Conservation (phyloP, 768 basidiomycete genomes). For the Coprinopsis marcescibilis region DNA sequence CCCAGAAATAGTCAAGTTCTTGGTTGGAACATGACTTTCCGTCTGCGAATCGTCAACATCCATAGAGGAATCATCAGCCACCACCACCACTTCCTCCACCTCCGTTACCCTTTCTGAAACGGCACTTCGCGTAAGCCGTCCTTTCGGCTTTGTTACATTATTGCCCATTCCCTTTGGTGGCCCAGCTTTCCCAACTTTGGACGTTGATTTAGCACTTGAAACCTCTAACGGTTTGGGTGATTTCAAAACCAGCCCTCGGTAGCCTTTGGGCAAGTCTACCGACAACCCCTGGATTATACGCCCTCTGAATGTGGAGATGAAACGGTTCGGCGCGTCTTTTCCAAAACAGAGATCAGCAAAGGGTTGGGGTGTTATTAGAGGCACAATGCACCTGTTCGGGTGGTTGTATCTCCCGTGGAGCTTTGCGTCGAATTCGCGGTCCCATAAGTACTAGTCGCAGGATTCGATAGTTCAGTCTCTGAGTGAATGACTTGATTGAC, state of each 20-base stretch:
- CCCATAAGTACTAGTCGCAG: too few species aligned
- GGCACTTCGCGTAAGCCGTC: constrained; percentile 23
- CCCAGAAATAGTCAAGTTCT: constrained; percentile 29
- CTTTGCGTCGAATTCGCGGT: too few species aligned
- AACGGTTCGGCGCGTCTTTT: constrained; percentile 34
- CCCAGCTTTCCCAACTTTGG: background rate
- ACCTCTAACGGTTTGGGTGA: constrained; percentile 8
- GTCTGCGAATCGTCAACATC: constrained; percentile 9
- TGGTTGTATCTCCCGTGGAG: background rate
- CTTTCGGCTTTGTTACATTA: constrained; percentile 18
- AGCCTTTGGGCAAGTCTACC: constrained; percentile 59
- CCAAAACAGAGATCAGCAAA: constrained; percentile 3
- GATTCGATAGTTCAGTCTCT: too few species aligned
- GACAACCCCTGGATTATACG: constrained; percentile 64
- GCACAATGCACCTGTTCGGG: background rate
- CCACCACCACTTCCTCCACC: constrained; percentile 11
- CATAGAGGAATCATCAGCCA: constrained; percentile 15
- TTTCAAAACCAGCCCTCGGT: constrained; percentile 58
- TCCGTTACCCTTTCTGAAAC: constrained; percentile 20
- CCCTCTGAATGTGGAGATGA: constrained; percentile 68
- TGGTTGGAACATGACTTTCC: background rate
- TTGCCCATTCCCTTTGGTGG: constrained; percentile 5
- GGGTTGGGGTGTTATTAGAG: background rate
- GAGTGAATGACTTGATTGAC: too few species aligned
- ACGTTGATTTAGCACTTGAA: constrained; percentile 5